These are phyloP conservation scores for Kodamaea fukazawae DNA, from an alignment of 805 yeast genomes.

Conservation along the genomic window DNA sequence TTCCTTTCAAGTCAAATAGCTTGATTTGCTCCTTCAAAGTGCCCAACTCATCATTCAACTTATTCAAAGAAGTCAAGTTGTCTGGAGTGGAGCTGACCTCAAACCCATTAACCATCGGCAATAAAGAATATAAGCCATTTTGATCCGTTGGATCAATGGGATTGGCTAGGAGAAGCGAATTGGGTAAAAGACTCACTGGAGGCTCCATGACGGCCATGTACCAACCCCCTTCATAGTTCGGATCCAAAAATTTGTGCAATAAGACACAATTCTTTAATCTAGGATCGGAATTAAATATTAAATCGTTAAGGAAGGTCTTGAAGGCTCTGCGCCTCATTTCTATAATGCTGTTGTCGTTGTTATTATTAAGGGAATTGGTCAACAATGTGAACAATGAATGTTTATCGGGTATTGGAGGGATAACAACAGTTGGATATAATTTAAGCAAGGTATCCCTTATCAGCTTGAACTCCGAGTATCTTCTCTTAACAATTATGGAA, in stretches of 20 bases:
- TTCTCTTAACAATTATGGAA: constrained; percentile 36
- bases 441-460: constrained; percentile 36
- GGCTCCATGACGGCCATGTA: constrained; percentile 48
- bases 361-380: constrained; percentile 37
- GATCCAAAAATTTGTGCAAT: constrained; percentile 49
- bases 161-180: constrained; percentile 47
- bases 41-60: constrained; percentile 34
- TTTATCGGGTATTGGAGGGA: constrained; percentile 47
- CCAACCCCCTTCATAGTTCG: constrained; percentile 50
- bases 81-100: constrained; percentile 31
- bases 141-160: constrained; percentile 52
- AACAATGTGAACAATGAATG: constrained; percentile 46
- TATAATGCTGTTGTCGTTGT: constrained; percentile 38
- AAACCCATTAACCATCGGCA: constrained; percentile 44
- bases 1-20: constrained; percentile 26
- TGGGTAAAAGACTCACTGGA: constrained; percentile 44
- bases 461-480: constrained; percentile 45
- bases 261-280: constrained; percentile 36
- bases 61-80: constrained; percentile 29
- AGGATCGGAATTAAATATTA: constrained; percentile 30
- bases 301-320: constrained; percentile 41
- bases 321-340: constrained; percentile 49
- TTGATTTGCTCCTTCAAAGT: constrained; percentile 33
- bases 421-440: constrained; percentile 38
- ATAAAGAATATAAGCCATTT: constrained; percentile 49